phyloP scores from a whole-genome alignment of 768 basidiomycete species.

The Mycena venus region DNA sequence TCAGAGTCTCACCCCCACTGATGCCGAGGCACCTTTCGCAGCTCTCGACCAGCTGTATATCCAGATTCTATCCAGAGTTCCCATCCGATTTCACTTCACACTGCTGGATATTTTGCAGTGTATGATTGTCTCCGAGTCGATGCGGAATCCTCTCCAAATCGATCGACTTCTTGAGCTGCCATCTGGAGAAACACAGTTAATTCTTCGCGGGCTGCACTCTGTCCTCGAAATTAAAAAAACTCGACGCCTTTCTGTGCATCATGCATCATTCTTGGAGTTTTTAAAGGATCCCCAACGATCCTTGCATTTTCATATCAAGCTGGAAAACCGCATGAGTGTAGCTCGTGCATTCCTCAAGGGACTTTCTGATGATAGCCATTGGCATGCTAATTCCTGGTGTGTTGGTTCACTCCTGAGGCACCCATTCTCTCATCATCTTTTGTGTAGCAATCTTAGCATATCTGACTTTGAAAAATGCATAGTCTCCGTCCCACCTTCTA shows the following conservation, averaged over 20 bases:
- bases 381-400: neutral
- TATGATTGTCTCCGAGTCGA: neutral
- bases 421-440: neutral
- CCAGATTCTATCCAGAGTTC: no score
- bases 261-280: no score
- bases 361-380: neutral
- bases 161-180: neutral
- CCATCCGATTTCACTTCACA: no score
- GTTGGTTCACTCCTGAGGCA: neutral
- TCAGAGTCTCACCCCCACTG: neutral
- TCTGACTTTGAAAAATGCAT: neutral
- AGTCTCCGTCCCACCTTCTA: neutral
- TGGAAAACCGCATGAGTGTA: no score
- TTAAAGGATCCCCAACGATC: no score
- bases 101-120: no score
- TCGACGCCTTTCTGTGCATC: no score
- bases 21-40: neutral
- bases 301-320: no score
- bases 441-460: neutral
- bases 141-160: neutral
- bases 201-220: no score
- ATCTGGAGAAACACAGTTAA: neutral
- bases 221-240: no score
- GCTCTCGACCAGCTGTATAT: no score
- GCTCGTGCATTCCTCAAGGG: no score